Base-by-base conservation (phyloP, 257 asterid species). In the Plantago elongata region DNA sequence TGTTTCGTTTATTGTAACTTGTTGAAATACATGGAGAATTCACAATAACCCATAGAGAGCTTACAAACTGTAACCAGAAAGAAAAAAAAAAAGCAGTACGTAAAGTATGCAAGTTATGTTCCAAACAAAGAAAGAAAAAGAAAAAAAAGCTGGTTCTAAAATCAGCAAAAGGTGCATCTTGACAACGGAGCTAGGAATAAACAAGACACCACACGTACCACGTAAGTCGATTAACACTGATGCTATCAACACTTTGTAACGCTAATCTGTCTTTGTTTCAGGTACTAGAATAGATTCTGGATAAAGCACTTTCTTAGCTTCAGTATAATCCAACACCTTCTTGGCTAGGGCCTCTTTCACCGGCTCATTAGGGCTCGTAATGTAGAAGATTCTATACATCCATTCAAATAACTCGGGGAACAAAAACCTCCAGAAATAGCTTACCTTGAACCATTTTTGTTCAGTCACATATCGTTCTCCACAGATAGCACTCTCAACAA, bases 401-500 rank as follows among this genome's bases (percentile, higher is more conserved):
- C 85, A 74, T 54, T 84, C 89, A 15, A 84, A 8, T 69, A 80
- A 72, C 61, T 84, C 93, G 0, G 89, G 89, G 58, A 70, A 72
- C 60, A 85, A 63, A 16, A 70, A 17, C 74, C 66, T 84, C 89
- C 86, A 69, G 38, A 76, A 9, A 66, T 78, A 69, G 0, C 82
- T 78, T n/a, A 69, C 64, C 66, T 55, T 72, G 48, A 80, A 54
- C 94, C 89, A 85, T 0, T 76, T 46, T 0, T 85, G 94, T n/a
- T 73, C 83, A 0, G 87, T 85, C 13, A 85, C 62, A 45, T 79
- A 76, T 42, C 87, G 59, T 46, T 85, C 94, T 11, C 94, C 94
- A 0, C 88, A 64, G 11, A 77, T 7, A 1, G 87, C 85, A 2
- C 83, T 65, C 70, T 68, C 58, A 1, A 85, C 83, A 0, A 85